These are phyloP conservation scores for Lentinula sp. DNA, from an alignment of 768 basidiomycete genomes.

Conservation along the genomic window DNA sequence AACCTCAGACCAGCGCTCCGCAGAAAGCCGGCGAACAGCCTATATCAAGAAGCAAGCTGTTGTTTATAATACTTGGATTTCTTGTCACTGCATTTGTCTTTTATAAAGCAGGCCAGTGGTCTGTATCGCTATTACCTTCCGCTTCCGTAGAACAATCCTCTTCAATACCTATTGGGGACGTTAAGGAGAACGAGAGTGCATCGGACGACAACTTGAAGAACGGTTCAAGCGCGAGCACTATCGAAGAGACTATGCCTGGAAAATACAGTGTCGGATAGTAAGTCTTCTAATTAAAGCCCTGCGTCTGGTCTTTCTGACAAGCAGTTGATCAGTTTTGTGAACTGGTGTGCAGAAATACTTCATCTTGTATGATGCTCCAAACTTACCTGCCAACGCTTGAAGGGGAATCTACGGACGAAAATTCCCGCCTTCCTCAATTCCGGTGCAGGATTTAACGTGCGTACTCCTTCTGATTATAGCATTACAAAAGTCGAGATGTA, in stretches of 20 bases:
- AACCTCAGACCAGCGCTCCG: conserved; percentile 14
- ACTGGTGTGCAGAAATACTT: conserved; percentile 43
- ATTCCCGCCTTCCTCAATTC: conserved; percentile 82
- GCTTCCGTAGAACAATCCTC: conserved; percentile 5
- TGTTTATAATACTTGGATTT: conserved; percentile 30
- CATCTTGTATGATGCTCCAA: neutral
- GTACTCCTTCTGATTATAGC: conserved; percentile 17
- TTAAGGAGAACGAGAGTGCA: neutral
- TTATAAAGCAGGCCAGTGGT: conserved; percentile 41
- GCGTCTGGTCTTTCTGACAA: conserved; percentile 7
- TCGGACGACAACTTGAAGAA: conserved; percentile 4
- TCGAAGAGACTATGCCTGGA: conserved; percentile 31
- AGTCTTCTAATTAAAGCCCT: conserved; percentile 21
- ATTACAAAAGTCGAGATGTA: conserved; percentile 4
- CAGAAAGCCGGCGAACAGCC: conserved; percentile 18
- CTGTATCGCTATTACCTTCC: conserved; percentile 12
- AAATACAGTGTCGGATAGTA: conserved; percentile 83
- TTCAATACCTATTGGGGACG: neutral
- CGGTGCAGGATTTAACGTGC: conserved; percentile 80
- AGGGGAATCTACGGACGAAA: conserved; percentile 97
- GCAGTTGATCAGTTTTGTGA: conserved; percentile 54
- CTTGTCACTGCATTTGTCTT: conserved; percentile 30
- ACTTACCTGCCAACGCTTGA: conserved; percentile 4
- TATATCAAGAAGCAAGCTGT: conserved; percentile 18
- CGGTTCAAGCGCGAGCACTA: conserved; percentile 10